Conservation (phyloP, 805 yeast species). For the Ogataea zsoltii region DNA sequence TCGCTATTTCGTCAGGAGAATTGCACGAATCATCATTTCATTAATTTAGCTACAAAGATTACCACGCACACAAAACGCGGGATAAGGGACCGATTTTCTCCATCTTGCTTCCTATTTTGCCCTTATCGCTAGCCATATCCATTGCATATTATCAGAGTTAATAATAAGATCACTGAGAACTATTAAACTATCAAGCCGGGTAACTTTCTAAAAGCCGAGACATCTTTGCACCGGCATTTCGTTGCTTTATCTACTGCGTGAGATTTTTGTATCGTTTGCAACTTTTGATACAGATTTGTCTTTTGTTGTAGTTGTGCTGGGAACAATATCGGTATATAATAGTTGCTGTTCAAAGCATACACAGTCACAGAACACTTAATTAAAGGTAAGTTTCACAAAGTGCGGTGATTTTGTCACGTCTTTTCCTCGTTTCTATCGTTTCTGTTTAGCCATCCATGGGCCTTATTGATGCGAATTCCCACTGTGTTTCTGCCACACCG, state of each 20-base stretch:
- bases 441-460: background rate
- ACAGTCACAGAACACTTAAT: slow-evolving; percentile 4
- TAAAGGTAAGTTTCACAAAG: slow-evolving; percentile 1
- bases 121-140: background rate
- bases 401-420: background rate
- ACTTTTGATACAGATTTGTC: slow-evolving; percentile 2
- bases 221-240: slow-evolving; percentile 1
- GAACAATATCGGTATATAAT: slow-evolving; percentile 7
- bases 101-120: background rate
- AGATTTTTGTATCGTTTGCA: slow-evolving; percentile 5
- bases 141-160: slow-evolving; percentile 1
- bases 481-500: no score
- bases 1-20: background rate
- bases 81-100: background rate
- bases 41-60: slow-evolving; percentile 1
- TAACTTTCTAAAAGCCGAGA: background rate
- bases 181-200: background rate
- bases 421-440: background rate
- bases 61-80: background rate
- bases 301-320: slow-evolving; percentile 8
- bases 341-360: slow-evolving; percentile 9
- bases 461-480: background rate
- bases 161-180: background rate
- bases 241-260: slow-evolving; percentile 7
- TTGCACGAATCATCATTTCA: background rate